These are phyloP conservation scores for Camelina laxa DNA, from an alignment of 345 rosid species.

Conservation along the genomic window DNA sequence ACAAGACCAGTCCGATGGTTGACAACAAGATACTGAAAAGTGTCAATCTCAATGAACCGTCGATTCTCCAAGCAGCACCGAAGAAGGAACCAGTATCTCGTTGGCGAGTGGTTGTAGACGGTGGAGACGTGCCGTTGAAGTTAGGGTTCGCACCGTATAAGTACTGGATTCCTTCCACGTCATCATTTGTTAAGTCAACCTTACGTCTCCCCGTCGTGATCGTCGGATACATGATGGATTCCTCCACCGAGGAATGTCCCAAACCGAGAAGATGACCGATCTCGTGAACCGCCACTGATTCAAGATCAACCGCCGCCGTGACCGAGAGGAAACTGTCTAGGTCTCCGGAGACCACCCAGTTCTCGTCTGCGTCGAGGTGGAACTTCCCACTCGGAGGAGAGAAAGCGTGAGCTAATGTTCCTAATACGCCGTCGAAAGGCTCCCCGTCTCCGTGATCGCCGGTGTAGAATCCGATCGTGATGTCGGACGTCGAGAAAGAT, in stretches of 20 bases:
- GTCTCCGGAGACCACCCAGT: slow-evolving; percentile 72
- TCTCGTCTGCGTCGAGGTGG: slow-evolving; percentile 77
- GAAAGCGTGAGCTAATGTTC: slow-evolving; percentile 93
- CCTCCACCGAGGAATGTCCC: slow-evolving; percentile 85
- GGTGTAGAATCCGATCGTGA: slow-evolving; percentile 65
- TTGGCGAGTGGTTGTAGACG: slow-evolving; percentile 46
- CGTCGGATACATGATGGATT: slow-evolving; percentile 83
- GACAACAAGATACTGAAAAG: slow-evolving; percentile 36
- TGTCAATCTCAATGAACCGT: slow-evolving; percentile 37
- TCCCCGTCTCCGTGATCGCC: slow-evolving; percentile 97
- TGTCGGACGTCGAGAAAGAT: slow-evolving; percentile 51
- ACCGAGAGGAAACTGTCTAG: slow-evolving; percentile 36
- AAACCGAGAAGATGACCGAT: slow-evolving; percentile 92
- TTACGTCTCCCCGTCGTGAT: slow-evolving; percentile 67
- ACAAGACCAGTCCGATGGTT: slow-evolving; percentile 49
- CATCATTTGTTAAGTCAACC: slow-evolving; percentile 65
- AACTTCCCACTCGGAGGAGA: slow-evolving; percentile 81
- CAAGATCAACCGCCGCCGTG: slow-evolving; percentile 71
- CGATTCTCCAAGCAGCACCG: slow-evolving; percentile 34
- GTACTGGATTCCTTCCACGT: slow-evolving; percentile 66
- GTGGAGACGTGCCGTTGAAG: slow-evolving; percentile 53
- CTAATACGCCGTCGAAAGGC: slow-evolving; percentile 83
- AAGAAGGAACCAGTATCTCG: slow-evolving; percentile 53
- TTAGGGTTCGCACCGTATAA: slow-evolving; percentile 87
- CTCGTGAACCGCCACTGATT: slow-evolving; percentile 94